These are phyloP conservation scores for Rhizopogon vinicolor DNA, from an alignment of 768 basidiomycete species.

Conservation along the genomic window DNA sequence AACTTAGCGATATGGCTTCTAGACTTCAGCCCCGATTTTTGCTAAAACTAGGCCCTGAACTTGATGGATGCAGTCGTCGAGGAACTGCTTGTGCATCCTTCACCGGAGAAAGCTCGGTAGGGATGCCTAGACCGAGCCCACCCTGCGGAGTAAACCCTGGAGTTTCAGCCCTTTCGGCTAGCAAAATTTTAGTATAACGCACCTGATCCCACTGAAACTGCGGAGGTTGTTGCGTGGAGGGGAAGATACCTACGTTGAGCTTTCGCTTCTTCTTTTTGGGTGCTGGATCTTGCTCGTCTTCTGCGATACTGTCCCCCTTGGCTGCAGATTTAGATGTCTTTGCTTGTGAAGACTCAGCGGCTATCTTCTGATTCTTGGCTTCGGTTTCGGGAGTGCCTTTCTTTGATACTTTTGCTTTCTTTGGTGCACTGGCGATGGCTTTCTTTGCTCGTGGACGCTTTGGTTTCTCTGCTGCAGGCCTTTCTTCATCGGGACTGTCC, in stretches of 20 bases:
- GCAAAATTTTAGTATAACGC: conserved; percentile 5
- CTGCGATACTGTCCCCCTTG: conserved; percentile 11
- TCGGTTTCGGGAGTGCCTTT: conserved; percentile 13
- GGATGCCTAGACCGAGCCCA: conserved; percentile 52
- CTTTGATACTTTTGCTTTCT: conserved; percentile 9
- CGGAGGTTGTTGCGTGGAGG: conserved; percentile 15
- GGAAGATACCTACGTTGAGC: conserved; percentile 50
- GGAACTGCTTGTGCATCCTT: conserved; percentile 52
- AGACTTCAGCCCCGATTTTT: conserved; percentile 1
- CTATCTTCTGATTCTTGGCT: conserved; percentile 15
- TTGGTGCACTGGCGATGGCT: conserved; percentile 10
- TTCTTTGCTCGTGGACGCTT: conserved; percentile 21
- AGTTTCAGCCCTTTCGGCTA: neutral
- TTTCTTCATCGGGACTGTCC: conserved; percentile 14
- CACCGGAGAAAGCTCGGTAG: conserved; percentile 62
- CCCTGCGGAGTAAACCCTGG: conserved; percentile 19
- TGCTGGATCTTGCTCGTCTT: conserved; percentile 18
- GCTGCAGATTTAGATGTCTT: conserved; percentile 12
- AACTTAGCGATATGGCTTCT: neutral
- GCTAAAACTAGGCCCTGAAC: conserved; percentile 9
- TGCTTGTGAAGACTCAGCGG: conserved; percentile 10
- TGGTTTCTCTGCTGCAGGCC: conserved; percentile 19
- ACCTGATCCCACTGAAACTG: conserved; percentile 46
- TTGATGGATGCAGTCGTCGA: conserved; percentile 30
- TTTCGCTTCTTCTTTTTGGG: conserved; percentile 69